Evolutionary conservation across 2,329 filamentous ascomycete genomes (phyloP).

Genomic region (Aspergillus sp.): DNA sequence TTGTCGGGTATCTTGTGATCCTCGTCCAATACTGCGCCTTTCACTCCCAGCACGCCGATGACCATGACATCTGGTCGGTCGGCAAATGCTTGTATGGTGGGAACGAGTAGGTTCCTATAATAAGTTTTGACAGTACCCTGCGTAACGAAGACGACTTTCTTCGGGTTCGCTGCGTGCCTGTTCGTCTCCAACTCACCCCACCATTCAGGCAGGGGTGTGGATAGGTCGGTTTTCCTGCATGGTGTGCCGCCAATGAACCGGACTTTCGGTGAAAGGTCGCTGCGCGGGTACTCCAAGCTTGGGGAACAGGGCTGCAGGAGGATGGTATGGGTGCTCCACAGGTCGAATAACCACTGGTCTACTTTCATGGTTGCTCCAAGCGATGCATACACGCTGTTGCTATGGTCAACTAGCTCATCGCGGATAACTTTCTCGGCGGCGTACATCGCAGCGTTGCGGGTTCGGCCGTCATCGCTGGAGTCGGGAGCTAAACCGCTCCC

Average conservation of each 20-base stretch:
- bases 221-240: background rate
- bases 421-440: background rate
- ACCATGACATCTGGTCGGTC: background rate
- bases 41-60: conserved; percentile 4
- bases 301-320: conserved; percentile 7
- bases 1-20: background rate
- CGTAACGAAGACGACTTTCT: conserved; percentile 7
- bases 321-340: background rate
- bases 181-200: conserved; percentile 1
- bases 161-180: background rate
- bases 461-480: conserved; percentile 4
- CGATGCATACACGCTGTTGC: background rate
- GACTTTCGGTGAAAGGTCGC: conserved; percentile 4
- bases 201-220: background rate
- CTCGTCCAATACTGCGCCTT: background rate
- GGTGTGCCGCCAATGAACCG: conserved; percentile 3
- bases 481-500: background rate
- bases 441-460: conserved; percentile 8
- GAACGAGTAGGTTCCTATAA: conserved; percentile 2
- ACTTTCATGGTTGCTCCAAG: conserved; percentile 1
- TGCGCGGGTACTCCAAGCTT: conserved; percentile 12
- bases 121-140: conserved; percentile 4
- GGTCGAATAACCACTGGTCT: background rate
- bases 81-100: conserved; percentile 5
- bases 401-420: background rate